A percentile compares a stretch with the other conserved stretches of the same genome.
Evolutionary conservation across 345 rosid genomes (phyloP).

Genomic region (Hibiscus syriacus): DNA sequence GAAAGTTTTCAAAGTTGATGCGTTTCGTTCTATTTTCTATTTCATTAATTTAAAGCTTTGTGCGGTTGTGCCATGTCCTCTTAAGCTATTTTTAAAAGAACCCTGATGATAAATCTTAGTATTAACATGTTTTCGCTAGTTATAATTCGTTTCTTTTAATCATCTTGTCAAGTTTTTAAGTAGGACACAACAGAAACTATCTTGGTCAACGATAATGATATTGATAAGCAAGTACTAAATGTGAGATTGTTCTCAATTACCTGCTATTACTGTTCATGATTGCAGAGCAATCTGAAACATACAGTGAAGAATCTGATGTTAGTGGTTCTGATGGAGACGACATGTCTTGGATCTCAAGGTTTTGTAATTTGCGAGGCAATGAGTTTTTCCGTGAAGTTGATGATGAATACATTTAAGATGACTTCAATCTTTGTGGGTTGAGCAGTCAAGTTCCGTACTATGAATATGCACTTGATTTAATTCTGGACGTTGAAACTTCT

Average conservation of each 20-base stretch:
- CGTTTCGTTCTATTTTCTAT: not conserved
- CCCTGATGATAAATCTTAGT: not conserved
- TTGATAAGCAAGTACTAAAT: not conserved
- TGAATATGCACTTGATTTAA: constrained; percentile 91
- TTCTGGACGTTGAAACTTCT: constrained; percentile 84
- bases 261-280: not conserved
- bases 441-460: constrained; percentile 96
- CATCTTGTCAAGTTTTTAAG: too few relatives aligned
- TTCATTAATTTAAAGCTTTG: not conserved
- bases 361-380: constrained; percentile 88
- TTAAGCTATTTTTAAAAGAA: not conserved
- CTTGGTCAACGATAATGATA: too few relatives aligned
- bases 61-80: not conserved
- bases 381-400: constrained; percentile 97
- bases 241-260: not conserved
- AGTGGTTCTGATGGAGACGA: constrained; percentile 92
- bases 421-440: constrained; percentile 91
- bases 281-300: constrained; percentile 19
- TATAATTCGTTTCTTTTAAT: not conserved
- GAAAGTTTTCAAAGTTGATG: not conserved
- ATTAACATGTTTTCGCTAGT: not conserved
- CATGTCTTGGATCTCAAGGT: too few relatives aligned
- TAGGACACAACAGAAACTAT: too few relatives aligned
- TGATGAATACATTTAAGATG: constrained; percentile 92
- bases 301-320: constrained; percentile 29